A percentile compares a stretch with the other conserved stretches of the same genome.
Conservation (phyloP, 2,329 filamentous ascomycete genomes). For the Neobulgaria alba region DNA sequence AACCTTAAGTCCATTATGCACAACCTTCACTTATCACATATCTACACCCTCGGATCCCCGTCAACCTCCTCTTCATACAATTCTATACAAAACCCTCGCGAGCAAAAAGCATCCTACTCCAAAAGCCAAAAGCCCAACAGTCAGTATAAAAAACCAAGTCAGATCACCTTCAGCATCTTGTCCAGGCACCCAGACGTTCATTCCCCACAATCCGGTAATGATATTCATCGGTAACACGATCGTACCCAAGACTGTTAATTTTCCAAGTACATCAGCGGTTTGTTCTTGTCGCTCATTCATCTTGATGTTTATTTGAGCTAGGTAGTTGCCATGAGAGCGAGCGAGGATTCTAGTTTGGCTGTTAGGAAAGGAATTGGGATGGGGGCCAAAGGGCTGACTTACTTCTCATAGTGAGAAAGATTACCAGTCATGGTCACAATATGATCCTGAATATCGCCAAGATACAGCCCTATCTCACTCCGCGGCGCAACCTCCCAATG, state of each 20-base stretch:
- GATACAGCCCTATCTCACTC: conserved; percentile 92
- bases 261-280: conserved; percentile 89
- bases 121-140: conserved; percentile 68
- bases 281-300: conserved; percentile 98
- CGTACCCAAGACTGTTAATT: conserved; percentile 89
- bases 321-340: conserved; percentile 88
- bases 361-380: conserved; percentile 7
- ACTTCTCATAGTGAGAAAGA: conserved; percentile 93
- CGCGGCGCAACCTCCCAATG: conserved; percentile 93
- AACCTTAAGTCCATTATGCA: too few relatives aligned
- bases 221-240: conserved; percentile 99
- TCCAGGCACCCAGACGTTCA: conserved; percentile 95
- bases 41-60: too few relatives aligned
- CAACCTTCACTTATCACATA: too few relatives aligned
- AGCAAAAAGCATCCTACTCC: conserved; percentile 60
- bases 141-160: conserved; percentile 67
- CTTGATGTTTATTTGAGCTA: conserved; percentile 97
- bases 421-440: conserved; percentile 99
- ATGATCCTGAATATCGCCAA: conserved; percentile 98
- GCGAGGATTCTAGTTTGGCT: conserved; percentile 61
- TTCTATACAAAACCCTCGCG: conserved; percentile 27
- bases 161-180: conserved; percentile 72
- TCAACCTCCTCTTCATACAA: conserved; percentile 15
- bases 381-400: conserved; percentile 30
- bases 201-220: conserved; percentile 95